Percentiles rank a stretch among this genome's conserved stretches.
Conservation (phyloP, 1,284 basidiomycete genomes). For the Phylloporus sp. region DNA sequence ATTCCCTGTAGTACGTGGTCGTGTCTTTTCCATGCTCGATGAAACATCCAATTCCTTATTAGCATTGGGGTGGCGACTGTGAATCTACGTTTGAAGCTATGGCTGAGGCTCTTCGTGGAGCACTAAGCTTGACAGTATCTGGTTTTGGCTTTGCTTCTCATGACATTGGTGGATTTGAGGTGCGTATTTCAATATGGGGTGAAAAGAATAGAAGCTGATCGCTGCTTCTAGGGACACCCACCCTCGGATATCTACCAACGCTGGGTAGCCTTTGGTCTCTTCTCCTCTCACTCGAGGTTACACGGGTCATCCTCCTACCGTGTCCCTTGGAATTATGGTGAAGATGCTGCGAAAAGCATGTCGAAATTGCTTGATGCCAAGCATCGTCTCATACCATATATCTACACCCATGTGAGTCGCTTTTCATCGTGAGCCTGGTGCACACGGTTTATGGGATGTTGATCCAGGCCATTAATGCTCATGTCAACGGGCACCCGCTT, state of each 20-base stretch:
- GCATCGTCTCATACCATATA: constrained; percentile 77
- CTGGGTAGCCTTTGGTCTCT: constrained; percentile 79
- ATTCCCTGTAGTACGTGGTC: constrained; percentile 25
- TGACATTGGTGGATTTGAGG: constrained; percentile 81
- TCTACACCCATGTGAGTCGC: constrained; percentile 65
- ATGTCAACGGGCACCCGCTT: constrained; percentile 57
- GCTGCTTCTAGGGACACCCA: constrained; percentile 59
- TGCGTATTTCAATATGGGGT: constrained; percentile 22
- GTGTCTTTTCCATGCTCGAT: neutral
- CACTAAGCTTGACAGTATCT: constrained; percentile 69
- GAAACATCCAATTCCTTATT: constrained; percentile 34
- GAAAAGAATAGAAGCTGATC: neutral
- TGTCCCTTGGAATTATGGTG: constrained; percentile 80
- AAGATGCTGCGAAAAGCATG: constrained; percentile 72
- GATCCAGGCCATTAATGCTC: constrained; percentile 65
- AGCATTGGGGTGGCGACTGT: constrained; percentile 82
- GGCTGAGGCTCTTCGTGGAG: constrained; percentile 76
- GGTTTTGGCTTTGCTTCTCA: constrained; percentile 78
- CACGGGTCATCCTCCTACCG: constrained; percentile 78
- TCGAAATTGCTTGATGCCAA: constrained; percentile 73
- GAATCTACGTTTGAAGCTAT: constrained; percentile 82
- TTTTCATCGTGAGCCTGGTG: neutral
- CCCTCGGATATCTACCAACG: constrained; percentile 76
- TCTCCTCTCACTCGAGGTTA: constrained; percentile 75
- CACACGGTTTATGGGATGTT: constrained; percentile 3